phyloP scores from a whole-genome alignment of 2,329 filamentous ascomycete species.

The Fusarium sp. region DNA sequence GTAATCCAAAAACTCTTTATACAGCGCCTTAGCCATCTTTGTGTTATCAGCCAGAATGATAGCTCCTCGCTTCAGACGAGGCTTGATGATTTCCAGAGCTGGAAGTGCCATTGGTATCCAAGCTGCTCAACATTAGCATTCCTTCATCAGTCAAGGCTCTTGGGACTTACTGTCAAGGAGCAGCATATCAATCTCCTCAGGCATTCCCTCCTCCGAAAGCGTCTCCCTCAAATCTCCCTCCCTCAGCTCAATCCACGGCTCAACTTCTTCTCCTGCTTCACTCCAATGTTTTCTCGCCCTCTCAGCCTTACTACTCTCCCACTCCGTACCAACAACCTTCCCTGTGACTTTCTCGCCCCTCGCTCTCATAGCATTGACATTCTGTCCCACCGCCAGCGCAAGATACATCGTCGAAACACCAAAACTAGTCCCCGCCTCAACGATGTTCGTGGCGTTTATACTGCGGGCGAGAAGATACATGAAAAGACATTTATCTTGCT shows the following conservation, averaged over 20 bases:
- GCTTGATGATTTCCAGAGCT: constrained; percentile 58
- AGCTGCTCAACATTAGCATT: constrained; percentile 49
- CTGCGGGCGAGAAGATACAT: constrained; percentile 63
- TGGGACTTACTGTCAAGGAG: constrained; percentile 68
- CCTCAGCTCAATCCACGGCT: constrained; percentile 62
- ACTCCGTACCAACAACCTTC: constrained; percentile 67
- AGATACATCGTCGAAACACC: constrained; percentile 72
- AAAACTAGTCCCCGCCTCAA: constrained; percentile 70
- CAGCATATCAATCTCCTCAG: constrained; percentile 62
- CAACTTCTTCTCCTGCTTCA: constrained; percentile 60
- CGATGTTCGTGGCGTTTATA: constrained; percentile 60
- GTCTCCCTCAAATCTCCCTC: constrained; percentile 68
- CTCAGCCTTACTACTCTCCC: constrained; percentile 63
- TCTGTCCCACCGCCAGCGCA: constrained; percentile 65
- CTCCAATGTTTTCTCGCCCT: constrained; percentile 64
- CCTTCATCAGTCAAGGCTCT: fast-evolving
- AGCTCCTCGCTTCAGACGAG: constrained; percentile 56
- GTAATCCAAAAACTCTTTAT: constrained; percentile 59
- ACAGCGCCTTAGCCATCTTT: constrained; percentile 49
- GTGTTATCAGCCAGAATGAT: constrained; percentile 63
- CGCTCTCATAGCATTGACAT: constrained; percentile 43
- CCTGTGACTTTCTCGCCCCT: constrained; percentile 31
- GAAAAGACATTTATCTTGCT: constrained; percentile 66
- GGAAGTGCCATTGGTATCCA: constrained; percentile 66
- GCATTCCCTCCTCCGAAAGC: constrained; percentile 51